Evolutionary conservation across 352 stramenopile species (phyloP).

Genomic region (Phytophthora tentaculata): DNA sequence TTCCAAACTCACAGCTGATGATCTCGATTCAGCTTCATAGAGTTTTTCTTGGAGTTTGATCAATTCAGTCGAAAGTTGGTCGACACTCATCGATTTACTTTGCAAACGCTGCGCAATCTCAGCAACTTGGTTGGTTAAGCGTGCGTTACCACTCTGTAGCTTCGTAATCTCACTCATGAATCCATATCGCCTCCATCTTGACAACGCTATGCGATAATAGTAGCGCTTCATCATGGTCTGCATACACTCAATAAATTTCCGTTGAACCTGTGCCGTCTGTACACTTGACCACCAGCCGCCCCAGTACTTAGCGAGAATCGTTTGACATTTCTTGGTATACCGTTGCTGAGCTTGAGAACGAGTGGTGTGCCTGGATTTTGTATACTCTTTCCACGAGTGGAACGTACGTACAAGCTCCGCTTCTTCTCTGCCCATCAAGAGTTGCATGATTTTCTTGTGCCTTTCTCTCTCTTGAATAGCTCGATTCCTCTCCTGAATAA

Average conservation of each 20-base stretch:
- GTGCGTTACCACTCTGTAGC: conserved; percentile 13
- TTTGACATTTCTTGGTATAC: conserved; percentile 11
- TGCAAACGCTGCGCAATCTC: conserved; percentile 15
- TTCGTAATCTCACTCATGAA: conserved; percentile 20
- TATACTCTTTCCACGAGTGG: conserved; percentile 33
- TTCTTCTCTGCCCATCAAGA: conserved; percentile 43
- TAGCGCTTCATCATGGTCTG: conserved; percentile 12
- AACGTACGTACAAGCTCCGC: conserved; percentile 38
- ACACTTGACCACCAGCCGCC: conserved; percentile 19
- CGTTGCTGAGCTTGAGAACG: conserved; percentile 11
- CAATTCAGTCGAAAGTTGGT: conserved; percentile 27
- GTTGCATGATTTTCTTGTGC: conserved; percentile 43
- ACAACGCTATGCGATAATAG: conserved; percentile 27
- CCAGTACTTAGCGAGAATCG: conserved; percentile 12
- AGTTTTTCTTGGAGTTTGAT: conserved; percentile 25
- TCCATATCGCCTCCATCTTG: conserved; percentile 34
- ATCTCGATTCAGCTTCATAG: conserved; percentile 15
- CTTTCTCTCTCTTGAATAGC: conserved; percentile 26
- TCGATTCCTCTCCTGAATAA: conserved; percentile 13
- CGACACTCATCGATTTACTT: conserved; percentile 13
- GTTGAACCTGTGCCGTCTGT: conserved; percentile 8
- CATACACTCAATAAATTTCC: conserved; percentile 8
- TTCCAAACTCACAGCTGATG: conserved; percentile 5
- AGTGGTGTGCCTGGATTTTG: conserved; percentile 1
- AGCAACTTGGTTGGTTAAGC: conserved; percentile 15